Evolutionary conservation across 2,329 filamentous ascomycete genomes (phyloP), one percentile per base, ranked within the genome.

Genomic region (Shiraia sp.): DNA sequence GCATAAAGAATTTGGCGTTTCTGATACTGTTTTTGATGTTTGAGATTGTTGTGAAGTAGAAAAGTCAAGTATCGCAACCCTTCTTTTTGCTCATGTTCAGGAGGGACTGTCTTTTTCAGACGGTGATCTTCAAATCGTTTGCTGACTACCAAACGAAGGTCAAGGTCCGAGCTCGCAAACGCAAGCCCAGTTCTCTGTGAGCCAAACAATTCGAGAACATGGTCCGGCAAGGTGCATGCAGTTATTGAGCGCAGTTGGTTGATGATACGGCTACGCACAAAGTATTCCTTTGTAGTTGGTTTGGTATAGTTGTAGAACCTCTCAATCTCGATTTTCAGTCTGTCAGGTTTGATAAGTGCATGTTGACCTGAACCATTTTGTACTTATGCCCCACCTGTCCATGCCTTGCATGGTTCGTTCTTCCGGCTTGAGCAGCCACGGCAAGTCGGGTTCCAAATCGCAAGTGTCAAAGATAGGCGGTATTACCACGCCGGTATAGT

Each of bases 101-200:
- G 37, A 16, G 60, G 62, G 14, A 54, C 56, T 8, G 53, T 15
- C n/a, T 45, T 50, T 4, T 41, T 32, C 12, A 15, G 22, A 19
- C 27, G 29, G n/a, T 43, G 32, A 17, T 49, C 42, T 15, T 28
- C 29, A 26, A 36, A 3, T 17, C 41, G 36, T 17, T 47, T 29
- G 12, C 32, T 27, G 5, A 25, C 33, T 48, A 49, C 68, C 14
- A 70, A 36, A 63, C 72, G 63, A 70, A 77, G 45, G 55, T 84
- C 78, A 10, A 85, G 68, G 58, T 79, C 77, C 6, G 82, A 85
- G 28, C 71, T 69, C 19, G 76, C 72, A 38, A 76, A 57, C 1
- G 76, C 74, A 25, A 83, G 63, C 7, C 79, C 78, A 10, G 75
- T 81, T 9, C 65, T 61, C 41, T 77, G 70, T 7, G 80, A 83